phyloP scores from a whole-genome alignment of 495 filamentous ascomycete species.

The Daldinia concentrica region DNA sequence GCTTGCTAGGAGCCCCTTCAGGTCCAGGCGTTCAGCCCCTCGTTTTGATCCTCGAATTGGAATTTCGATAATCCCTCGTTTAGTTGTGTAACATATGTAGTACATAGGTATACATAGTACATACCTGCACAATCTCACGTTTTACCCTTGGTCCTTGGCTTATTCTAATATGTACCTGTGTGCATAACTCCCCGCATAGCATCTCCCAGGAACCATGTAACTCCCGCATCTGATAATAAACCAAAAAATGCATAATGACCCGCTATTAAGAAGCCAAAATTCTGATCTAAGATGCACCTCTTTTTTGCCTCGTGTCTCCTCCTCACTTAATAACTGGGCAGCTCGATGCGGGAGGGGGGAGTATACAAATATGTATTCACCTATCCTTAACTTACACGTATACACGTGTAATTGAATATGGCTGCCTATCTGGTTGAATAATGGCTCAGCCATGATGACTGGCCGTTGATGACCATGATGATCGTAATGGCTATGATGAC shows the following conservation, averaged over 20 bases:
- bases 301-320: no score
- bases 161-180: no score
- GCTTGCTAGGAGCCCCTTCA: neutral
- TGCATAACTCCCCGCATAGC: slow-evolving; percentile 29
- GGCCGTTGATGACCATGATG: no score
- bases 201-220: slow-evolving; percentile 31
- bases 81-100: no score
- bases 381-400: slow-evolving; percentile 39
- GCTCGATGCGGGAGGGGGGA: neutral
- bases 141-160: slow-evolving; percentile 20
- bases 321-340: slow-evolving; percentile 10
- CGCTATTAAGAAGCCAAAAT: slow-evolving; percentile 11
- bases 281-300: slow-evolving; percentile 7
- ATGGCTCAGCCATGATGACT: slow-evolving; percentile 18
- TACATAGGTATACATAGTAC: no score
- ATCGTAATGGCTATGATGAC: neutral
- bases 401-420: slow-evolving; percentile 2
- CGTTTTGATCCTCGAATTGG: slow-evolving; percentile 29
- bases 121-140: slow-evolving; percentile 31
- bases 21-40: slow-evolving; percentile 28
- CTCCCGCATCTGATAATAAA: slow-evolving; percentile 20
- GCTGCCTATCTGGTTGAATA: slow-evolving; percentile 5
- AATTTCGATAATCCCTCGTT: slow-evolving; percentile 38
- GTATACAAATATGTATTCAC: slow-evolving; percentile 5
- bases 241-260: slow-evolving; percentile 30